Percentiles rank a stretch among this genome's conserved stretches.
These are phyloP conservation scores for Viola odorata DNA, from an alignment of 345 rosid genomes.

Conservation along the genomic window DNA sequence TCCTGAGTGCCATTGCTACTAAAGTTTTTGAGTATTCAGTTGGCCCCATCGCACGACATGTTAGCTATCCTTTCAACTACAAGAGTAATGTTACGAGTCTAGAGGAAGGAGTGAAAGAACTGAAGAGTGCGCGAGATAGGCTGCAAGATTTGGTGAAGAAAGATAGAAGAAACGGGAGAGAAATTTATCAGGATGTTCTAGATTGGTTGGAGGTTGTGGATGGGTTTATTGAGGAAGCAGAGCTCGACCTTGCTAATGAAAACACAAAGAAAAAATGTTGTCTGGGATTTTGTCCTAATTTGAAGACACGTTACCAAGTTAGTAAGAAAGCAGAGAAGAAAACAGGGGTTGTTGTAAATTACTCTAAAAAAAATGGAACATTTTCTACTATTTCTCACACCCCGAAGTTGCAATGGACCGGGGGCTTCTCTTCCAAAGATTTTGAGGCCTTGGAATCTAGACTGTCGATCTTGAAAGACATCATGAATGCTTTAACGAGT, in stretches of 20 bases:
- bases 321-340: too few relatives aligned
- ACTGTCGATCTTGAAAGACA: background rate
- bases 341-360: too few relatives aligned
- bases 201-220: slow-evolving; percentile 8
- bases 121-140: too few relatives aligned
- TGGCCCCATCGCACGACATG: too few relatives aligned
- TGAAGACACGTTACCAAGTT: background rate
- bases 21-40: too few relatives aligned
- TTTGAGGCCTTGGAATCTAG: slow-evolving; percentile 6
- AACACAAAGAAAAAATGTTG: background rate
- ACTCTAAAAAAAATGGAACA: slow-evolving; percentile 1
- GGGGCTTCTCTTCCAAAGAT: background rate
- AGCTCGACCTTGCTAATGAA: background rate
- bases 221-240: background rate
- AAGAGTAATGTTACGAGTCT: too few relatives aligned
- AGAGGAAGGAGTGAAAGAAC: too few relatives aligned
- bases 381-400: background rate
- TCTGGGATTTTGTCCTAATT: background rate
- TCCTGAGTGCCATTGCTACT: too few relatives aligned
- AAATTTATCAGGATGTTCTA: background rate
- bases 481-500: slow-evolving; percentile 1
- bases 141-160: slow-evolving; percentile 2
- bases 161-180: slow-evolving; percentile 7
- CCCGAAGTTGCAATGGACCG: background rate
- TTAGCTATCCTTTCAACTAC: too few relatives aligned